Percentiles rank a stretch among this genome's conserved stretches.
These are phyloP conservation scores for Seiridium cupressi DNA, from an alignment of 2,329 filamentous ascomycete species.

Conservation along the genomic window DNA sequence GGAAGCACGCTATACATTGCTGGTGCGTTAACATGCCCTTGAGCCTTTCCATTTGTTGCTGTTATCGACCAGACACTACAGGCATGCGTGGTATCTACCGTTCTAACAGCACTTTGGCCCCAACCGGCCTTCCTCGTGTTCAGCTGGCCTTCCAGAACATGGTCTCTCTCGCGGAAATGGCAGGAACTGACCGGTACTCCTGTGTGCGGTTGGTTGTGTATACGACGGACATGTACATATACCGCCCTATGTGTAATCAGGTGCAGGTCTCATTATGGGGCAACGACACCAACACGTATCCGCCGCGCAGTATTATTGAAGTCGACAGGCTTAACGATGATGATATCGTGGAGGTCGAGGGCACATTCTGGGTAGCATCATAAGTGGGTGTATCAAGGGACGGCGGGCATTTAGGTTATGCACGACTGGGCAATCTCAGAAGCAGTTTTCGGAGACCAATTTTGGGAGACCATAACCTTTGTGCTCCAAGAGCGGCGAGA, in stretches of 20 bases:
- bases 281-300: conserved; percentile 23
- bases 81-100: conserved; percentile 32
- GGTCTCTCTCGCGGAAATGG: conserved; percentile 25
- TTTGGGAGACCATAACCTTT: no score
- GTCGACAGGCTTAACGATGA: conserved; percentile 30
- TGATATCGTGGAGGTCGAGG: conserved; percentile 30
- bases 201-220: conserved; percentile 26
- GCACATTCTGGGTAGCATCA: conserved; percentile 18
- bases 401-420: no score
- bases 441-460: no score
- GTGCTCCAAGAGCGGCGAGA: no score
- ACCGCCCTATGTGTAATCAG: conserved; percentile 29
- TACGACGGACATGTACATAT: conserved; percentile 31
- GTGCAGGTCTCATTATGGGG: conserved; percentile 30
- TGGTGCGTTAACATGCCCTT: conserved; percentile 8
- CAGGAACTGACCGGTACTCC: conserved; percentile 18
- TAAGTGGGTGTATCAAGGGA: no score
- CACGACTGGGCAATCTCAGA: no score
- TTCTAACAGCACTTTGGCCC: conserved; percentile 26
- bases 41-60: background rate
- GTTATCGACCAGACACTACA: background rate
- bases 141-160: conserved; percentile 31
- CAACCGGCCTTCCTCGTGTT: conserved; percentile 24
- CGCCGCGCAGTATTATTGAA: conserved; percentile 29
- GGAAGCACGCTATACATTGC: conserved; percentile 28